Evolutionary conservation across 1,139 yeast genomes (phyloP), one percentile per base, ranked within the genome.

Genomic region (Nakaseomyces kungkrabaensis): DNA sequence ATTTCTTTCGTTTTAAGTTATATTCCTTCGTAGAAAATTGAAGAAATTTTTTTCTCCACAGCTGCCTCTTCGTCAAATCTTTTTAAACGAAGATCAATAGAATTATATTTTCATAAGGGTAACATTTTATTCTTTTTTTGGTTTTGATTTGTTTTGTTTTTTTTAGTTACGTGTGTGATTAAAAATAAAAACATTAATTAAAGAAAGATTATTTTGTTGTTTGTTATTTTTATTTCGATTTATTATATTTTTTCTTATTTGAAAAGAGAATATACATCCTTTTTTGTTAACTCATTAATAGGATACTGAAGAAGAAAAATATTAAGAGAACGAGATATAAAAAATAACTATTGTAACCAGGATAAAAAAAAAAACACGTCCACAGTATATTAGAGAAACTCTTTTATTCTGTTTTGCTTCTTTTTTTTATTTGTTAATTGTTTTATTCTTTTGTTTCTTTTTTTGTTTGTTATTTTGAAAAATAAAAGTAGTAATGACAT

Each of bases 41-140:
- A 13, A 41, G 34, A 29, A 41, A 41, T 7, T 41, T 41, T 41
- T 41, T 41, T 41, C 44, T 41, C 44, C 44, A 41, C 33, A 25
- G 29, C 42, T 38, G 42, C 42, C 31, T 38, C 42, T 38, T 38
- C 42, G 42, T 38, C 17, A 5, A 24, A 38, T 38, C 42, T 38
- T 38, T 38, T 38, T 38, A 11, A 38, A 38, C 42, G 42, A 38
- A 38, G 42, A 38, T 25, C 31, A 25, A 38, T 22, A 29, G n/a
- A 33, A 13, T 36, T 17, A 36, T 13, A 13, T 13, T 36, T 36
- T 10, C 11, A 36, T 25, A 38, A 17, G 42, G 42, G 42, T 38
- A 38, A 38, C 42, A 8, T 37, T 22, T 17, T 37, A 4, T 37
- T 22, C 11, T 7, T 37, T 26, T n/a, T 24, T 25, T 38, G 22